Evolutionary conservation across 495 filamentous ascomycete genomes (phyloP).

Genomic region (Haplographium delicatum): DNA sequence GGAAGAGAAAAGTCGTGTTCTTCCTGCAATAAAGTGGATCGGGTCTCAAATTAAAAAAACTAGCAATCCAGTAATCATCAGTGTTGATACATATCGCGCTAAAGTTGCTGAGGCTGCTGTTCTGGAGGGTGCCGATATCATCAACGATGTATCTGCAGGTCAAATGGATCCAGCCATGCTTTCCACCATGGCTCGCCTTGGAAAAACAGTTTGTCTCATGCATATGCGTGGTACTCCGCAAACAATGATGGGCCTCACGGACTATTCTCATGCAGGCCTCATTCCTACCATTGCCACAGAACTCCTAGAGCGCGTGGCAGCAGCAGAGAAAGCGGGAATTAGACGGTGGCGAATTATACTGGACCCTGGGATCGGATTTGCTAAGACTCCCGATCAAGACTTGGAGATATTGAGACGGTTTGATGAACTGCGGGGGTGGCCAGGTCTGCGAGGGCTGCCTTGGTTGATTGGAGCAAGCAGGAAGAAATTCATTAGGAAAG

Average conservation of each 20-base stretch:
- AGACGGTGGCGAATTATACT: conserved; percentile 91
- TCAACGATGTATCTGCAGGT: conserved; percentile 93
- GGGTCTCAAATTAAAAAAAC: not conserved
- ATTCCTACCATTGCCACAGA: conserved; percentile 65
- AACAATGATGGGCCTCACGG: conserved; percentile 68
- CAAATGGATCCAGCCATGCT: conserved; percentile 78
- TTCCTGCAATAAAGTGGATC: conserved; percentile 71
- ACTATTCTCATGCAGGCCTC: conserved; percentile 66
- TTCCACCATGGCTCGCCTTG: conserved; percentile 66
- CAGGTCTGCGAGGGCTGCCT: conserved; percentile 66
- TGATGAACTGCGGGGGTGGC: conserved; percentile 52
- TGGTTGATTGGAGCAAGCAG: conserved; percentile 89
- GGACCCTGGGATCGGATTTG: conserved; percentile 91
- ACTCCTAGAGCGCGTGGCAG: conserved; percentile 61
- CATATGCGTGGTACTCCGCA: conserved; percentile 88
- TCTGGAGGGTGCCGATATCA: conserved; percentile 79
- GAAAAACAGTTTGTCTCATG: conserved; percentile 84
- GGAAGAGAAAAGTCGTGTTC: conserved; percentile 73
- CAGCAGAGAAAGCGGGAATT: conserved; percentile 78
- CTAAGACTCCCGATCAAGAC: conserved; percentile 77
- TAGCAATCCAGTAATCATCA: conserved; percentile 53
- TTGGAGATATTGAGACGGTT: conserved; percentile 69
- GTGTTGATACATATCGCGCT: conserved; percentile 89
- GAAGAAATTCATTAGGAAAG: conserved; percentile 80
- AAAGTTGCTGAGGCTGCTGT: conserved; percentile 76